Conservation (phyloP, 768 basidiomycete genomes). For the Trametes maxima region DNA sequence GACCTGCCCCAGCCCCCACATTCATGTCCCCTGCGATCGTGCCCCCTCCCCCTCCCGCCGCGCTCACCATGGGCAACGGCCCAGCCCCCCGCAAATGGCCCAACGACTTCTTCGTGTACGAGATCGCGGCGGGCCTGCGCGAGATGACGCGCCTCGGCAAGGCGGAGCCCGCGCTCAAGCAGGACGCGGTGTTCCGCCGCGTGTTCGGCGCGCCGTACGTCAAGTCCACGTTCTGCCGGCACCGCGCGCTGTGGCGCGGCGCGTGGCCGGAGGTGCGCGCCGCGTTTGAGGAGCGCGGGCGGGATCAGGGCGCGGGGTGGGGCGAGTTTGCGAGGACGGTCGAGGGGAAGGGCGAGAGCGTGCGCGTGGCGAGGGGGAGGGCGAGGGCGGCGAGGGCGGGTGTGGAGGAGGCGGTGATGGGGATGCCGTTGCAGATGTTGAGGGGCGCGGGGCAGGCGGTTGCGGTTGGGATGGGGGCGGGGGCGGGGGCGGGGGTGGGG, state of each 20-base stretch:
- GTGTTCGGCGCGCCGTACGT: constrained; percentile 73
- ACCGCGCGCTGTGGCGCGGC: constrained; percentile 67
- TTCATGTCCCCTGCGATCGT: background rate
- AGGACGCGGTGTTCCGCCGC: constrained; percentile 67
- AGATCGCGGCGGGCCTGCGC: constrained; percentile 62
- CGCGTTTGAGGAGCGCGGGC: constrained; percentile 57
- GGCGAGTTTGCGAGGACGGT: constrained; percentile 60
- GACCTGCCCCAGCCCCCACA: background rate
- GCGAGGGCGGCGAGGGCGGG: constrained; percentile 15
- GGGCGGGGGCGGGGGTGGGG: background rate
- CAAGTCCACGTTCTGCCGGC: constrained; percentile 73
- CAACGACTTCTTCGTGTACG: constrained; percentile 72
- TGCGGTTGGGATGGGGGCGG: background rate
- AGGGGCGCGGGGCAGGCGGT: background rate
- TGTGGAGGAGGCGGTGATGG: constrained; percentile 10
- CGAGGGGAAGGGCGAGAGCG: constrained; percentile 14
- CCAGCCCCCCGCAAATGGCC: constrained; percentile 76
- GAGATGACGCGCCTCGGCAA: constrained; percentile 45
- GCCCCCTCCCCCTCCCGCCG: constrained; percentile 23
- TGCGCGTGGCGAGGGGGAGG: constrained; percentile 11
- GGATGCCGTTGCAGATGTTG: constrained; percentile 6
- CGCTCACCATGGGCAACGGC: constrained; percentile 33
- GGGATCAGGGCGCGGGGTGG: constrained; percentile 63
- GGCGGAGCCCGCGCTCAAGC: constrained; percentile 49
- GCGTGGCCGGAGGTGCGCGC: constrained; percentile 50